These are phyloP conservation scores for Colletotrichum camelliae DNA, from an alignment of 2,329 filamentous ascomycete genomes.

Conservation along the genomic window DNA sequence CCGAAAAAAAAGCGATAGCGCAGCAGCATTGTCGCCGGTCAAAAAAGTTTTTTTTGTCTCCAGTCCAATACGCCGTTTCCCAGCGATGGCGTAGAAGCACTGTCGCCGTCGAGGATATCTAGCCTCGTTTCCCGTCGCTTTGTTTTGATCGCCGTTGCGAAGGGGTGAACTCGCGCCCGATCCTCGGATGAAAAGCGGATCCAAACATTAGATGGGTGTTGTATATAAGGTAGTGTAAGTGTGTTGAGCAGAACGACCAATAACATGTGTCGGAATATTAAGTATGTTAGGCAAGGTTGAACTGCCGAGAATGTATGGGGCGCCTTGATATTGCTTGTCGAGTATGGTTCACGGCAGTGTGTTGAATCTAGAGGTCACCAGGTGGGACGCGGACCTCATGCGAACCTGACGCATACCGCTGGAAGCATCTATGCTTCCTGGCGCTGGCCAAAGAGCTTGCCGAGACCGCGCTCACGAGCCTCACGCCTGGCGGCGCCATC, in stretches of 20 bases:
- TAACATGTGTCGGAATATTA: slow-evolving; percentile 3
- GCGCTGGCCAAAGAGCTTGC: slow-evolving; percentile 39
- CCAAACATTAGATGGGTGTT: slow-evolving; percentile 28
- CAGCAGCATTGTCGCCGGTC: slow-evolving; percentile 56
- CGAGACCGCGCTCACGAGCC: slow-evolving; percentile 62
- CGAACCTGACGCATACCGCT: slow-evolving; percentile 22
- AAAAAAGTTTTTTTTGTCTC: slow-evolving; percentile 29
- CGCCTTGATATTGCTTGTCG: not conserved
- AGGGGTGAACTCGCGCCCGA: slow-evolving; percentile 7
- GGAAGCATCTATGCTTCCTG: slow-evolving; percentile 27
- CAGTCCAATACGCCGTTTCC: slow-evolving; percentile 51
- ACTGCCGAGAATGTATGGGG: slow-evolving; percentile 28
- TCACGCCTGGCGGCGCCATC: slow-evolving; percentile 68
- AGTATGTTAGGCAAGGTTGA: slow-evolving; percentile 38
- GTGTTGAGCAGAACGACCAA: slow-evolving; percentile 3
- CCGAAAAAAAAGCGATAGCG: slow-evolving; percentile 48
- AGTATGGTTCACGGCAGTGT: not conserved
- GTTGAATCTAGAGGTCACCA: slow-evolving; percentile 14
- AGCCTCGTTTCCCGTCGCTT: slow-evolving; percentile 22
- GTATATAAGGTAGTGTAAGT: not conserved
- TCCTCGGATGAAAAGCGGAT: slow-evolving; percentile 33
- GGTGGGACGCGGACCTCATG: slow-evolving; percentile 17
- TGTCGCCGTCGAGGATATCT: slow-evolving; percentile 38
- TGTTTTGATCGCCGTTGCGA: not conserved
- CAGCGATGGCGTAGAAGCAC: slow-evolving; percentile 53